phyloP scores from a whole-genome alignment of 805 yeast species.

The Lipomyces yamadae region DNA sequence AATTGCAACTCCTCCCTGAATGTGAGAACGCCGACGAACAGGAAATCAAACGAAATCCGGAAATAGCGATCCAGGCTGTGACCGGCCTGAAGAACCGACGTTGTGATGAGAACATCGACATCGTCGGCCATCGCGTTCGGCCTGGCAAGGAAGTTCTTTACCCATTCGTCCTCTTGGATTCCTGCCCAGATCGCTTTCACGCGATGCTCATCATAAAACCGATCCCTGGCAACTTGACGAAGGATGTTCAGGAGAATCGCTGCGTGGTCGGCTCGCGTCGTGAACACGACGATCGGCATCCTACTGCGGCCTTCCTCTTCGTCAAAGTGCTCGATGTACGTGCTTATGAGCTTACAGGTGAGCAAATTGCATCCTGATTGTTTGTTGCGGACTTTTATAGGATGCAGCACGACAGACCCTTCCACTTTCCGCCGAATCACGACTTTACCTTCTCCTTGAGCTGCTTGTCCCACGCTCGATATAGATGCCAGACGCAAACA shows the following conservation, averaged over 20 bases:
- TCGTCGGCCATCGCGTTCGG: slow-evolving; percentile 8
- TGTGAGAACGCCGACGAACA: slow-evolving; percentile 11
- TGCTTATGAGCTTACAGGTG: background rate
- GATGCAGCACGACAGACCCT: background rate
- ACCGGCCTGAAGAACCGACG: slow-evolving; percentile 18
- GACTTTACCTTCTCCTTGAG: no score
- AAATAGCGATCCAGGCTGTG: slow-evolving; percentile 19
- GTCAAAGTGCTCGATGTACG: background rate
- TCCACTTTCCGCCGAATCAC: no score
- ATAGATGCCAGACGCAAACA: no score
- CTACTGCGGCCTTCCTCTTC: background rate
- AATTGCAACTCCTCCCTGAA: background rate
- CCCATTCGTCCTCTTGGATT: slow-evolving; percentile 8
- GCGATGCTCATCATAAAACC: background rate
- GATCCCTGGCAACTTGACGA: background rate
- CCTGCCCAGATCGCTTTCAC: slow-evolving; percentile 5
- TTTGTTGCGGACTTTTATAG: background rate
- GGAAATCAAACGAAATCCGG: slow-evolving; percentile 13
- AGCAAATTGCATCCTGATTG: background rate
- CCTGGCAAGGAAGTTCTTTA: slow-evolving; percentile 7
- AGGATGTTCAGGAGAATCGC: background rate
- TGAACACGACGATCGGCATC: slow-evolving; percentile 4
- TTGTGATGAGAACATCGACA: slow-evolving; percentile 13
- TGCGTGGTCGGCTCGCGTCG: slow-evolving; percentile 1
- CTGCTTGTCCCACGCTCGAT: no score